Base-by-base conservation (phyloP, 73 alveolate genomes). In the Durusdinium trenchii region DNA sequence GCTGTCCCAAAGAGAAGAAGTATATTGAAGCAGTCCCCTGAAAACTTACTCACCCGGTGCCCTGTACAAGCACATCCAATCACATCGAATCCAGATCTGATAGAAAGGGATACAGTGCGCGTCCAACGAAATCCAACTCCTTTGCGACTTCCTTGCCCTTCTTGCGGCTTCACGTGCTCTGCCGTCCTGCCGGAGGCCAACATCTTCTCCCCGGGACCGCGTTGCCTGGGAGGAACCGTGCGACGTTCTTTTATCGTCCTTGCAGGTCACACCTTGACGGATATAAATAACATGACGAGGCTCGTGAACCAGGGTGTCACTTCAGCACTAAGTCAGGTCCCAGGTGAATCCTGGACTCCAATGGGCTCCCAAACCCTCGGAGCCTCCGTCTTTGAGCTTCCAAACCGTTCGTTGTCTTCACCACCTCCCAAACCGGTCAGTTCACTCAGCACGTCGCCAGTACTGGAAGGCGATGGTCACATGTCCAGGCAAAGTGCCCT, bases 391-490 rank as follows among this genome's bases (percentile, higher is more conserved):
- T n/a, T n/a, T n/a, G n/a, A n/a, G n/a, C n/a, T n/a, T n/a, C n/a
- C n/a, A n/a, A n/a, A n/a, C n/a, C n/a, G n/a, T n/a, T n/a, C n/a
- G n/a, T n/a, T n/a, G n/a, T n/a, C n/a, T n/a, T n/a, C n/a, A n/a
- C n/a, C n/a, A n/a, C n/a, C n/a, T n/a, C n/a, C n/a, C n/a, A n/a
- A n/a, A n/a, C n/a, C n/a, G n/a, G n/a, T n/a, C n/a, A n/a, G 64
- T 10, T 38, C 35, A 28, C 89, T 50, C 54, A 91, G 97, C 47
- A 32, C 47, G 16, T 16, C 35, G 48, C 97, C 97, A 91, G 48
- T 91, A 91, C 87, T 91, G 97, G 89, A 91, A 91, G 32, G 97
- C 97, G 60, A 91, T 91, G 89, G 97, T 91, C n/a, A 91, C 97
- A 18, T 67, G 81, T 46, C 84, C 89, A 3, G 97, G 97, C 61